These are phyloP conservation scores for Ormosia emarginata DNA, from an alignment of 306 rosid species.

Conservation along the genomic window DNA sequence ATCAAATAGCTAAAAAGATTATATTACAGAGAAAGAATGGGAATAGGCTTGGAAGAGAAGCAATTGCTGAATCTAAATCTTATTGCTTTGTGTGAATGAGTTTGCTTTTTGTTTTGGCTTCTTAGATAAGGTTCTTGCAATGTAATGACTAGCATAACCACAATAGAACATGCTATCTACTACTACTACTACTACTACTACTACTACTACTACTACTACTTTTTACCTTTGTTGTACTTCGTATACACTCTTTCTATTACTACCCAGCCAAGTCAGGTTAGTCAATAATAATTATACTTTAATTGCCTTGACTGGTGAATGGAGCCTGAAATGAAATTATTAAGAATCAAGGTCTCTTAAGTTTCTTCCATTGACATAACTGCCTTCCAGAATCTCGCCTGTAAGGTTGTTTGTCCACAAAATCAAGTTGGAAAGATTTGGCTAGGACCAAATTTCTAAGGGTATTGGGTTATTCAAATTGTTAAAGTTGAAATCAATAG, in stretches of 20 bases:
- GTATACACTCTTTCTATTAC: neutral
- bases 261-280: neutral
- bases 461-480: too few relatives aligned
- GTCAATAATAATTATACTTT: slow-evolving; percentile 1
- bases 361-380: too few relatives aligned
- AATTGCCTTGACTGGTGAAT: too few relatives aligned
- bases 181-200: too few relatives aligned
- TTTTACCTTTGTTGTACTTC: neutral
- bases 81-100: neutral
- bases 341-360: too few relatives aligned
- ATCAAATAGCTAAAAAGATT: slow-evolving; percentile 6
- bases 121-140: slow-evolving; percentile 50
- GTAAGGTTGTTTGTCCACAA: too few relatives aligned
- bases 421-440: too few relatives aligned
- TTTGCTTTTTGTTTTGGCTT: slow-evolving; percentile 55
- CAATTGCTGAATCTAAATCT: slow-evolving; percentile 30
- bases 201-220: neutral
- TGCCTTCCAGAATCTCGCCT: too few relatives aligned
- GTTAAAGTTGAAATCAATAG: too few relatives aligned
- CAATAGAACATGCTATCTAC: neutral
- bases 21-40: neutral
- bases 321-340: too few relatives aligned
- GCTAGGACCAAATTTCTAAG: too few relatives aligned
- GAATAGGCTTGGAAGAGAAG: slow-evolving; percentile 68
- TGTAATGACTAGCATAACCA: neutral